Evolutionary conservation across 2,329 filamentous ascomycete species (phyloP).

Genomic region (Phaeosphaeriaceae sp.): DNA sequence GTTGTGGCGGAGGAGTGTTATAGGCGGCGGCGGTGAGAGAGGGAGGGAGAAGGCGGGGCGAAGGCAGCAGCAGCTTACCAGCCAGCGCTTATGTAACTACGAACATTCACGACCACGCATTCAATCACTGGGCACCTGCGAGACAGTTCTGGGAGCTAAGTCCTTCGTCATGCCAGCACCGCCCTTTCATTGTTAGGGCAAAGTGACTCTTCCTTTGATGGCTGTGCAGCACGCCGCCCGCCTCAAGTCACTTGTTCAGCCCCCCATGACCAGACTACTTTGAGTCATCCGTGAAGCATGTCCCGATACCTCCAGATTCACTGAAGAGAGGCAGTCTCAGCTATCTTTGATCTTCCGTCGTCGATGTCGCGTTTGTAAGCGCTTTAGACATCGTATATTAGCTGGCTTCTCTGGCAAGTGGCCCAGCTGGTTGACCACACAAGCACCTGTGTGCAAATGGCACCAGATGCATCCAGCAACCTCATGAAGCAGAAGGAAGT

Average conservation of each 20-base stretch:
- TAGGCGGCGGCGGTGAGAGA: conserved; percentile 44
- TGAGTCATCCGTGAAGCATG: conserved; percentile 25
- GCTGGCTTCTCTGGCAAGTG: not conserved
- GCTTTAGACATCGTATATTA: not conserved
- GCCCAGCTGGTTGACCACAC: not conserved
- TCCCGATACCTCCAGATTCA: conserved; percentile 1
- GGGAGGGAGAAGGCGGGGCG: conserved; percentile 26
- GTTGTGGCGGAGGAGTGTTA: conserved; percentile 34
- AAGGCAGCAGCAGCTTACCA: conserved; percentile 31
- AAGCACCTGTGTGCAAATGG: not conserved
- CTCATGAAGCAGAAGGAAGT: not conserved
- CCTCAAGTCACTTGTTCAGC: conserved; percentile 36
- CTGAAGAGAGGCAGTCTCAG: not conserved
- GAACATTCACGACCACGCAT: conserved; percentile 8
- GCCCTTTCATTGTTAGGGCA: conserved; percentile 22
- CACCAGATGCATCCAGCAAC: not conserved
- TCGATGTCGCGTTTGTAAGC: not conserved
- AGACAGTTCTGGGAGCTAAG: conserved; percentile 15
- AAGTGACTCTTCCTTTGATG: conserved; percentile 37
- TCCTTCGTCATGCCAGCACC: conserved; percentile 24
- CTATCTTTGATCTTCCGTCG: not conserved
- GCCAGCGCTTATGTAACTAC: not conserved
- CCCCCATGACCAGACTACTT: conserved; percentile 32
- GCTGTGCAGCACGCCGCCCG: conserved; percentile 37
- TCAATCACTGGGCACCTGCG: conserved; percentile 15